A percentile compares a stretch with the other conserved stretches of the same genome.
These are phyloP conservation scores for Hippophae gyantsensis DNA, from an alignment of 306 rosid species.

Conservation along the genomic window DNA sequence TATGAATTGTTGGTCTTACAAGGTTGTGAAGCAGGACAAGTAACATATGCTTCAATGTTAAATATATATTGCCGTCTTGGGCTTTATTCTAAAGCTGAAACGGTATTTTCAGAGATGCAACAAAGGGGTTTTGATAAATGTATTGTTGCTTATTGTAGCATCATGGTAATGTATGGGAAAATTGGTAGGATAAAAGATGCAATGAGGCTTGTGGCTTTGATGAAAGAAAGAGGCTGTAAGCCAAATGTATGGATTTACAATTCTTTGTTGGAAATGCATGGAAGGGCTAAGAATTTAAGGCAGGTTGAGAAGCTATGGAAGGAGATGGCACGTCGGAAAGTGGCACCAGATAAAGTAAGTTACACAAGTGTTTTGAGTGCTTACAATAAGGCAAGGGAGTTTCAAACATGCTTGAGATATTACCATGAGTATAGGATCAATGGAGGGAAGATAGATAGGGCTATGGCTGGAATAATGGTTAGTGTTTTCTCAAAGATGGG, in stretches of 20 bases:
- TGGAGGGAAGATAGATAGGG: slow-evolving; percentile 58
- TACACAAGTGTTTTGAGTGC: slow-evolving; percentile 55
- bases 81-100: slow-evolving; percentile 40
- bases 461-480: slow-evolving; percentile 64
- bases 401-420: slow-evolving; percentile 32
- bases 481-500: slow-evolving; percentile 49
- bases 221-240: slow-evolving; percentile 70
- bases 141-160: slow-evolving; percentile 64
- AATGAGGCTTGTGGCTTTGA: slow-evolving; percentile 51
- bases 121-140: slow-evolving; percentile 58
- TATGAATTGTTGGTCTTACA: slow-evolving; percentile 31
- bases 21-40: slow-evolving; percentile 65
- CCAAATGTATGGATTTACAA: slow-evolving; percentile 78
- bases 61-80: slow-evolving; percentile 55
- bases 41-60: slow-evolving; percentile 53
- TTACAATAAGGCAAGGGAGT: slow-evolving; percentile 44
- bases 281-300: slow-evolving; percentile 46
- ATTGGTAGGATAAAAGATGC: slow-evolving; percentile 45
- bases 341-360: slow-evolving; percentile 59
- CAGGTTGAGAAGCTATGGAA: slow-evolving; percentile 65
- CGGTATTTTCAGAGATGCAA: slow-evolving; percentile 42
- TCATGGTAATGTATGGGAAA: slow-evolving; percentile 68
- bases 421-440: slow-evolving; percentile 48
- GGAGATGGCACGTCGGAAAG: slow-evolving; percentile 61
- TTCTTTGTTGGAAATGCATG: slow-evolving; percentile 69